phyloP scores from a whole-genome alignment of 306 rosid genomes.

The Begonia masoniana region DNA sequence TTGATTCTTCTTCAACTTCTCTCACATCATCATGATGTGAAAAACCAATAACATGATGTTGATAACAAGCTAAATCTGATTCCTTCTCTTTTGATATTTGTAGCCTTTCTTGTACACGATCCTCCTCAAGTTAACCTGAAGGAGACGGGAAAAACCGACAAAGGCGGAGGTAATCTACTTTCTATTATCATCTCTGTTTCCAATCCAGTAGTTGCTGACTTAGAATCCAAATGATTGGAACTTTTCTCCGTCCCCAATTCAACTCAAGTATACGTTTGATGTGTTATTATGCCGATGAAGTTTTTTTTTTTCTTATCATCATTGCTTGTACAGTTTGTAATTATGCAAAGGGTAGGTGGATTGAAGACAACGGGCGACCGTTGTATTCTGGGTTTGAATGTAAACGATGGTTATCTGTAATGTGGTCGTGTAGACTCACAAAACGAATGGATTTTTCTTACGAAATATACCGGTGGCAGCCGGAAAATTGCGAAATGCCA shows the following conservation, averaged over 20 bases:
- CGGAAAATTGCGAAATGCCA: slow-evolving; percentile 59
- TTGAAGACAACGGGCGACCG: slow-evolving; percentile 53
- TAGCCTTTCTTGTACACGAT: no score
- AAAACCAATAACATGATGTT: no score
- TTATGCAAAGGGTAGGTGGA: slow-evolving; percentile 89
- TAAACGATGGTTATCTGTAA: slow-evolving; percentile 70
- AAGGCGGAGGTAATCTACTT: no score
- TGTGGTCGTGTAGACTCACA: slow-evolving; percentile 93
- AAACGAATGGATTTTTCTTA: slow-evolving; percentile 61
- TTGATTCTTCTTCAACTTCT: no score
- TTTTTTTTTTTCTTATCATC: slow-evolving; percentile 8
- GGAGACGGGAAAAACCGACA: no score
- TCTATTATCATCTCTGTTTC: no score
- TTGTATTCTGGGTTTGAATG: slow-evolving; percentile 73
- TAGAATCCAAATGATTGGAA: no score
- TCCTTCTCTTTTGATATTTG: no score
- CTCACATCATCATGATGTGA: no score
- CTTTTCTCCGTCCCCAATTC: neutral
- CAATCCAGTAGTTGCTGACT: no score
- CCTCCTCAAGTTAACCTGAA: no score
- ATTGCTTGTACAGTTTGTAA: slow-evolving; percentile 51
- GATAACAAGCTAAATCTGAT: no score
- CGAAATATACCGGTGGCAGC: slow-evolving; percentile 81
- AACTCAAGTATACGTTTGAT: slow-evolving; percentile 3
- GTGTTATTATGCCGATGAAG: neutral